Percentiles rank a stretch among this genome's conserved stretches.
phyloP scores from a whole-genome alignment of 371 early-diverging fungal genomes.

The Rhizopus arrhizus region DNA sequence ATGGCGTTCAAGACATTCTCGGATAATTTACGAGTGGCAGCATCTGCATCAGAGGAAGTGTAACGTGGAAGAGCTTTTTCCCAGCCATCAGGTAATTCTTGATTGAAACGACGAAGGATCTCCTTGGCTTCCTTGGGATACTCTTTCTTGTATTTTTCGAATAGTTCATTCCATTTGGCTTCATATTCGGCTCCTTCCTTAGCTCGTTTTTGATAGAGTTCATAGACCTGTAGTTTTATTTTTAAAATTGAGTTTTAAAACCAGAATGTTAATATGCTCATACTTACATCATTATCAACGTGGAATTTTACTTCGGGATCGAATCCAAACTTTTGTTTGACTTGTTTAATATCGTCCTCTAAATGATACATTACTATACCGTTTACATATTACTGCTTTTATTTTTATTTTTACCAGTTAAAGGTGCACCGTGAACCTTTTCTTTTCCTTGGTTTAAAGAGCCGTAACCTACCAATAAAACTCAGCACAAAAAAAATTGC shows the following conservation, averaged over 20 bases:
- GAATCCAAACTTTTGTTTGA: slow-evolving; percentile 88
- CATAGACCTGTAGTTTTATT: slow-evolving; percentile 47
- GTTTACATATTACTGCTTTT: background rate
- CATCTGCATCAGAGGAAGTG: slow-evolving; percentile 73
- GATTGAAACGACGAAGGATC: slow-evolving; percentile 73
- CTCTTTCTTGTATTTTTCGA: slow-evolving; percentile 64
- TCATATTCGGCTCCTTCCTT: slow-evolving; percentile 64
- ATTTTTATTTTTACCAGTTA: slow-evolving; percentile 25
- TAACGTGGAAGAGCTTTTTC: slow-evolving; percentile 72
- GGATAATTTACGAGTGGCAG: slow-evolving; percentile 90
- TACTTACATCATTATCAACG: slow-evolving; percentile 61
- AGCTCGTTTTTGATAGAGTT: slow-evolving; percentile 65
- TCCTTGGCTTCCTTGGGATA: slow-evolving; percentile 75
- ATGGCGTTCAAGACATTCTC: slow-evolving; percentile 82
- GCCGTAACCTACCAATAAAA: slow-evolving; percentile 65
- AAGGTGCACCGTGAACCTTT: slow-evolving; percentile 81
- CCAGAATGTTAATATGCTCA: background rate
- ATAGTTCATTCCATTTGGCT: slow-evolving; percentile 73
- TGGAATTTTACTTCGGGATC: slow-evolving; percentile 72
- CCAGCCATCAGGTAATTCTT: slow-evolving; percentile 77
- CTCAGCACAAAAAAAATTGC: background rate
- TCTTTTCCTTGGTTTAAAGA: slow-evolving; percentile 86
- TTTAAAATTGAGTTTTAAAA: background rate
- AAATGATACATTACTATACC: background rate
- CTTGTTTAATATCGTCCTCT: slow-evolving; percentile 83